Evolutionary conservation across 2,329 filamentous ascomycete species (phyloP), one percentile per base, ranked within the genome.

Genomic region (Pestalotiopsis sp.): DNA sequence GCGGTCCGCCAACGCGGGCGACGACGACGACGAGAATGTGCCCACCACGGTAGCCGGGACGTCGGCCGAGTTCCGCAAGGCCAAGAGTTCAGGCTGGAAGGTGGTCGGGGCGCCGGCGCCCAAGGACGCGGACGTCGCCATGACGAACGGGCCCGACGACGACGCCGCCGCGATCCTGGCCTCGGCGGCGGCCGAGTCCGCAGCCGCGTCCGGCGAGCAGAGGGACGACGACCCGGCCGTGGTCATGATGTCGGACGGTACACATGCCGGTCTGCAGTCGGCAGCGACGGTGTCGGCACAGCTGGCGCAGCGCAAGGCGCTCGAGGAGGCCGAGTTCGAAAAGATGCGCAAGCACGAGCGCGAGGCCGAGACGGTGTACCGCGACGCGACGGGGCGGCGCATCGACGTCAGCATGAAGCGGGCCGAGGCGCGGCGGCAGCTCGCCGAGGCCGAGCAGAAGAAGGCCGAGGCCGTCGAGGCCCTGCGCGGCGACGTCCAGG

Each of bases 351-450:
- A 44, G 39, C 57, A 68, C 55, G 77, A 80, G 40, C 84, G 83
- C 67, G 87, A 88, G 39, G 87, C 91, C 74, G 94, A 98, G 80
- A 97, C 95, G 0, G 94, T 98, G 26, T 98, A 98, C 78, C 92
- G 96, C 73, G 96, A 99, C 80, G 96, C 97, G 11, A 96, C 92
- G 3, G 96, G 96, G 13, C 88, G 94, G n/a, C 91, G 97, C 66
- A 94, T 99, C 71, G 97, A 99, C 75, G 88, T 98, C 26, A 90
- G 91, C 20, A 93, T 97, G 92, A 94, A 93, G 79, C 88, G 94
- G 26, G 94, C 94, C 22, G 94, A 98, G 78, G 91, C 93, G 64
- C 87, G 93, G n/a, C 88, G 89, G 63, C 80, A 80, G 10, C 85
- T 82, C 1, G 78, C 79, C 4, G 93, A 92, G 72, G 91, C 91